A percentile compares a stretch with the other conserved stretches of the same genome.
phyloP scores from a whole-genome alignment of 345 rosid species.

The Citrus unshiu region DNA sequence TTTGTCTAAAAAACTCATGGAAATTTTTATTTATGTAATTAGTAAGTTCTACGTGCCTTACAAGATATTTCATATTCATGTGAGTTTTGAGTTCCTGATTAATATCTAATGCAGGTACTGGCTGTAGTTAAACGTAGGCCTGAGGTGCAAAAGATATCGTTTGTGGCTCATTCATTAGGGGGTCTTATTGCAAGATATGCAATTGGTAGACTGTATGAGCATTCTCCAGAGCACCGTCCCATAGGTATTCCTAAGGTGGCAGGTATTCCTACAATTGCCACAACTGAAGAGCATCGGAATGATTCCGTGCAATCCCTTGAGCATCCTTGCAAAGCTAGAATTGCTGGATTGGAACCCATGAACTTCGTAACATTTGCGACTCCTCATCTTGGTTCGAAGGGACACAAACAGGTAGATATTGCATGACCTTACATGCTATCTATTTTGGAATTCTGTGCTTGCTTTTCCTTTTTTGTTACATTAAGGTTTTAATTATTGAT shows the following conservation, averaged over 20 bases:
- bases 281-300: constrained; percentile 15
- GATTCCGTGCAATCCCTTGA: constrained; percentile 21
- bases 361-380: constrained; percentile 93
- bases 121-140: constrained; percentile 56
- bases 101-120: constrained; percentile 51
- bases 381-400: constrained; percentile 96
- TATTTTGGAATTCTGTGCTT: neutral
- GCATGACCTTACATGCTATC: constrained; percentile 3
- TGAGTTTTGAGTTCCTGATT: constrained; percentile 13
- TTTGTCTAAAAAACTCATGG: constrained; percentile 1
- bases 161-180: constrained; percentile 94
- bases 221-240: constrained; percentile 17
- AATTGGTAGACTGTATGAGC: constrained; percentile 69
- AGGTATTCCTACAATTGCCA: constrained; percentile 8
- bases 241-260: constrained; percentile 8
- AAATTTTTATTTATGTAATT: neutral
- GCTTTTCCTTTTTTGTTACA: neutral
- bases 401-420: constrained; percentile 74
- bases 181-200: constrained; percentile 97
- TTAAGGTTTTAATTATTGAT: neutral
- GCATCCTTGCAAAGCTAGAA: constrained; percentile 45
- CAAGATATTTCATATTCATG: neutral
- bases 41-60: neutral
- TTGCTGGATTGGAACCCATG: constrained; percentile 89
- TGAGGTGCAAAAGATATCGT: constrained; percentile 72